Evolutionary conservation across 1,284 basidiomycete genomes (phyloP), one percentile per base, ranked within the genome.

Genomic region (Cryptococcus sp.): DNA sequence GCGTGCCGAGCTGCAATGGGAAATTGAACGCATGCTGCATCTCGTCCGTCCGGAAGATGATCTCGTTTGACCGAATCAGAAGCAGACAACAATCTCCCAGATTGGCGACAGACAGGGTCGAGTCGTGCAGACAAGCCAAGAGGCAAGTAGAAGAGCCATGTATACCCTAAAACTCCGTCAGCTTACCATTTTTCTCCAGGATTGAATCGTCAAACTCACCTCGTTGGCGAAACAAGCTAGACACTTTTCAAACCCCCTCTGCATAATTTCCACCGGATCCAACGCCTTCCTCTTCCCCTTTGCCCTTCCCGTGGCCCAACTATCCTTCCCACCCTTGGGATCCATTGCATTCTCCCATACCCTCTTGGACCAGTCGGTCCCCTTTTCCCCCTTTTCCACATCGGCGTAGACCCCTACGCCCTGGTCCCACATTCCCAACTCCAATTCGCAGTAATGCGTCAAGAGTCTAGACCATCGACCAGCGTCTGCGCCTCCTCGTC

Each of bases 11-110:
- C 69, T 93, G 88, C 5, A 87, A 80, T 0, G 90, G 91, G 40
- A 87, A 92, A 69, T 97, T 97, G 76, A 95, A 94, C 65, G 85
- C 75, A 79, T 91, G 93, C 81, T 93, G 93, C 85, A 95, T 94
- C 73, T 97, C 93, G 48, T 87, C 81, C 39, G 84, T 88, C 35
- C 91, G 79, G 82, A 92, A 95, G 3, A 85, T 82, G 35, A 94
- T 80, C 53, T 83, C 78, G 14, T 86, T 84, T 4, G 80, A 79
- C 5, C 90, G 80, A 24, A 95, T 82, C 35, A 94, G 78, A 78
- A 90, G 84, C 21, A 87, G 82, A 78, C 86, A 84, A 66, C 89
- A 94, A 69, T 97, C 93, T 19, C 93, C 93, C 7, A 97, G 72
- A 63, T 97, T 92, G 1, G 92, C 93, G 28, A 97, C 84, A 46